Conservation (phyloP, 345 rosid species). For the Sonneratia caseolaris region DNA sequence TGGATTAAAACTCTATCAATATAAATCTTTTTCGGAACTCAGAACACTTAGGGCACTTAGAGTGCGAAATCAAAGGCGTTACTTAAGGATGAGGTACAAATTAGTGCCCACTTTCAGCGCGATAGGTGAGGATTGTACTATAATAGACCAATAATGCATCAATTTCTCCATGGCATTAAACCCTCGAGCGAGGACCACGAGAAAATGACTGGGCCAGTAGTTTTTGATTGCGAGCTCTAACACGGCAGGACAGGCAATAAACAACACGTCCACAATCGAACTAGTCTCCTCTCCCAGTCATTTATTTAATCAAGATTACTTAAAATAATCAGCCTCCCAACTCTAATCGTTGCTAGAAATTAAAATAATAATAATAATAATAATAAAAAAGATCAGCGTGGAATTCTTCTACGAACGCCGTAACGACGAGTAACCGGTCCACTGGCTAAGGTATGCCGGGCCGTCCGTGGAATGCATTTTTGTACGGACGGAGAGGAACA, state of each 20-base stretch:
- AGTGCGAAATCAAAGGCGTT: too few relatives aligned
- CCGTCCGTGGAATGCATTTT: too few relatives aligned
- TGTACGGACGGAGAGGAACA: not conserved
- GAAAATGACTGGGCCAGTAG: not conserved
- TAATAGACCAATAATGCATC: not conserved
- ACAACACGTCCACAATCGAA: not conserved
- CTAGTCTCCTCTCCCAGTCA: not conserved
- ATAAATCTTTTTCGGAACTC: too few relatives aligned
- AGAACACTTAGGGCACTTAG: too few relatives aligned
- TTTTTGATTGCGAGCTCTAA: not conserved
- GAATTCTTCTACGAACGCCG: too few relatives aligned
- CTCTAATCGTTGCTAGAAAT: not conserved
- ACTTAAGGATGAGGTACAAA: not conserved
- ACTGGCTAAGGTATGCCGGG: too few relatives aligned
- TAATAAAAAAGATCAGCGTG: too few relatives aligned
- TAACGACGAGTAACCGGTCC: too few relatives aligned
- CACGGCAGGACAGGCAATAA: not conserved
- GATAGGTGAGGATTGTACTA: not conserved
- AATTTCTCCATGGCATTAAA: not conserved
- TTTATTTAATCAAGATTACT: not conserved
- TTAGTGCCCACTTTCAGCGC: not conserved
- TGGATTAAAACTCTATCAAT: too few relatives aligned
- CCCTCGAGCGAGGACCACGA: not conserved
- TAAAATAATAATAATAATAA: too few relatives aligned
- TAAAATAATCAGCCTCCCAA: not conserved